Evolutionary conservation across 108 stramenopile genomes (phyloP).

Genomic region (Thalassiosira profunda): DNA sequence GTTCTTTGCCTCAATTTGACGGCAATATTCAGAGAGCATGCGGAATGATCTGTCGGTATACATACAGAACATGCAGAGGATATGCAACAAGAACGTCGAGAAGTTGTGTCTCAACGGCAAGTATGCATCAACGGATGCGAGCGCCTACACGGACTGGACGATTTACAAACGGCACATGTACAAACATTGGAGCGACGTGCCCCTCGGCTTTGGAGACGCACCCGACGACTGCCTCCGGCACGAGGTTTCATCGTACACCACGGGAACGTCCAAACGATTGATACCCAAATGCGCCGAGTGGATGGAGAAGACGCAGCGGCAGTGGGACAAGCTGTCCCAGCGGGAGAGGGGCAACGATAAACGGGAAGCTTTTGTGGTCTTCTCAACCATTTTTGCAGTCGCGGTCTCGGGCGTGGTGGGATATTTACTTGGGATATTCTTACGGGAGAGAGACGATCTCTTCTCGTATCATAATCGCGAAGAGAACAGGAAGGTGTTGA

Average conservation of each 20-base stretch:
- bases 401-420: slow-evolving; percentile 5
- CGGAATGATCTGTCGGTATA: slow-evolving; percentile 11
- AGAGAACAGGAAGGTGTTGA: slow-evolving; percentile 19
- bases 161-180: slow-evolving; percentile 18
- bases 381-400: slow-evolving; percentile 11
- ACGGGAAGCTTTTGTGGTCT: slow-evolving; percentile 38
- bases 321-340: slow-evolving; percentile 4
- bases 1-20: background rate
- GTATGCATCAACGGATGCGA: background rate
- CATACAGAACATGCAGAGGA: slow-evolving; percentile 22
- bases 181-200: slow-evolving; percentile 16
- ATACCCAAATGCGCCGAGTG: slow-evolving; percentile 31
- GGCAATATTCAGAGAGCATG: slow-evolving; percentile 2
- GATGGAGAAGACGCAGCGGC: slow-evolving; percentile 20
- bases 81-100: slow-evolving; percentile 14
- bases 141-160: background rate
- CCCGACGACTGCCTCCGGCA: slow-evolving; percentile 18
- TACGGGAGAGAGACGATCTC: slow-evolving; percentile 26
- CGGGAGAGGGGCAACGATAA: slow-evolving; percentile 36
- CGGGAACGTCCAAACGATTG: slow-evolving; percentile 16
- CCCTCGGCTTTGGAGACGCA: slow-evolving; percentile 17
- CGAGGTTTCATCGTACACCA: slow-evolving; percentile 9
- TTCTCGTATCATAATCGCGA: slow-evolving; percentile 9
- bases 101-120: slow-evolving; percentile 17
- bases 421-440: slow-evolving; percentile 24